Evolutionary conservation across 1,139 yeast species (phyloP).

Genomic region (Eremothecium sinecaudum): DNA sequence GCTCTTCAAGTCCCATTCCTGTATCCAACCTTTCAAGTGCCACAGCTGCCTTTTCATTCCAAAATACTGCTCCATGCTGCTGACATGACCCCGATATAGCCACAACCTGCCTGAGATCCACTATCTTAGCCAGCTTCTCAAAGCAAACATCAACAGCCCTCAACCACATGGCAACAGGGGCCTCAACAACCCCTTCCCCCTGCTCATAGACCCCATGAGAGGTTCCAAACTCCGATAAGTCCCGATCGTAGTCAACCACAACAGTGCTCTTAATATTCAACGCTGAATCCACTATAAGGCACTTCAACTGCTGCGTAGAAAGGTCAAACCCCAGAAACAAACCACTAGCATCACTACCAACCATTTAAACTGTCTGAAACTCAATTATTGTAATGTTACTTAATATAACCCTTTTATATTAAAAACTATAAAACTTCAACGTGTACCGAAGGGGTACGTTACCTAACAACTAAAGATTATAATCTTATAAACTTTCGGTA

Average conservation of each 20-base stretch:
- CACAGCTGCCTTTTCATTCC: conserved; percentile 46
- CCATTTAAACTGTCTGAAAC: no score
- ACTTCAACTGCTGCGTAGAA: conserved; percentile 83
- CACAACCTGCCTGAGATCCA: conserved; percentile 45
- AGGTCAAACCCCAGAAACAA: conserved; percentile 68
- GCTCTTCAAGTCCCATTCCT: conserved; percentile 35
- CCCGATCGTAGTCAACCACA: conserved; percentile 63
- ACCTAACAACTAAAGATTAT: background rate
- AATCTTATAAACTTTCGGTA: conserved; percentile 1
- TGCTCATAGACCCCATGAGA: conserved; percentile 60
- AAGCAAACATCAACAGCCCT: conserved; percentile 69
- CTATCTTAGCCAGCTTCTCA: conserved; percentile 37
- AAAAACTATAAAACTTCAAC: no score
- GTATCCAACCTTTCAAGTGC: conserved; percentile 33
- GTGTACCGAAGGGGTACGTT: no score
- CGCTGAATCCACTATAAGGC: conserved; percentile 51
- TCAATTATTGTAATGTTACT: no score
- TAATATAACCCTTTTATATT: no score
- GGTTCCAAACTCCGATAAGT: conserved; percentile 50
- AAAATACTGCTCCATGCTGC: conserved; percentile 85
- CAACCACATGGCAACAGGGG: conserved; percentile 89
- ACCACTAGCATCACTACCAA: no score
- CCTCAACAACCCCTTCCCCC: conserved; percentile 45
- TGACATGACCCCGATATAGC: conserved; percentile 84
- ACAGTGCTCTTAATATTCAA: conserved; percentile 49